phyloP scores from a whole-genome alignment of 2,329 filamentous ascomycete species.

The Fusarium chaquense region DNA sequence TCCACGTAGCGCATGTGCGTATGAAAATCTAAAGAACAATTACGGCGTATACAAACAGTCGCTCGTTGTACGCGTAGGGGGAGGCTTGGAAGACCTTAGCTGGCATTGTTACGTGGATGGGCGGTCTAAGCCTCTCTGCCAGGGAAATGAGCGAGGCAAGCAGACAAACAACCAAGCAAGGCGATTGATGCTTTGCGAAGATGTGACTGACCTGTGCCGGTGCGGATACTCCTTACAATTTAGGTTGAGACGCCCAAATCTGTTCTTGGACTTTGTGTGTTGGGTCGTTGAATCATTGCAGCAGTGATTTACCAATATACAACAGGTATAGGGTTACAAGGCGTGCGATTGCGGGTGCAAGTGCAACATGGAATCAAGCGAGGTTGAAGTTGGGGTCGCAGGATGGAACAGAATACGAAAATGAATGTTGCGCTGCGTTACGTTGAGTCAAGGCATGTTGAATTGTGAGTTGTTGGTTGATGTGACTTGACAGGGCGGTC shows the following conservation, averaged over 20 bases:
- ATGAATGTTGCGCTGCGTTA: conserved; percentile 9
- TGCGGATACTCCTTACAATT: neutral
- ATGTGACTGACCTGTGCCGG: neutral
- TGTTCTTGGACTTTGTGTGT: conserved; percentile 4
- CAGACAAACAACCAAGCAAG: neutral
- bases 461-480: neutral
- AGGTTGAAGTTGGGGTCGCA: neutral
- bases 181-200: conserved; percentile 13
- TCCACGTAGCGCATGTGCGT: neutral
- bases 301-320: neutral
- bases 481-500: conserved; percentile 22
- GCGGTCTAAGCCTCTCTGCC: conserved; percentile 30
- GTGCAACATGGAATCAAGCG: neutral
- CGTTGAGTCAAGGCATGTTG: neutral
- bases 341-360: conserved; percentile 7
- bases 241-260: neutral
- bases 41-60: conserved; percentile 16
- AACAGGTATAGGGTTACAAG: neutral
- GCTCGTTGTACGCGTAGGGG: neutral
- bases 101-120: conserved; percentile 28
- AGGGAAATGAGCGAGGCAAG: conserved; percentile 20
- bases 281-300: conserved; percentile 5
- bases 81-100: conserved; percentile 20
- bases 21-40: neutral
- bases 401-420: conserved; percentile 21